Conservation (phyloP, 1,284 basidiomycete genomes). For the Leccinum subspadiceum region DNA sequence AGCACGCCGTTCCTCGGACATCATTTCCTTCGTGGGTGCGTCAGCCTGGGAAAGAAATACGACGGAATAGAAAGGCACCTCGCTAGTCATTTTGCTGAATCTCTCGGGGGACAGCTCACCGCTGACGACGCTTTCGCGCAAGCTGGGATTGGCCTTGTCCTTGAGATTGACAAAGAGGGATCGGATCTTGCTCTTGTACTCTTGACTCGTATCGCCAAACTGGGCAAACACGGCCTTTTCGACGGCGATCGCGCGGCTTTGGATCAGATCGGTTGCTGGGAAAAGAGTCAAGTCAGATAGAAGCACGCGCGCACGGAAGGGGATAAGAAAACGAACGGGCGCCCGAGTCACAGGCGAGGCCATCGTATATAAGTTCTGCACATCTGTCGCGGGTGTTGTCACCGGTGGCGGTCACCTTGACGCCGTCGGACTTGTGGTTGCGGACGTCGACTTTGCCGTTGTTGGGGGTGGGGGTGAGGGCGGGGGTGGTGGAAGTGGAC, state of each 20-base stretch:
- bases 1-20: constrained; percentile 86
- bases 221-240: constrained; percentile 57
- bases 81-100: constrained; percentile 81
- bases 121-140: constrained; percentile 82
- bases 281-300: constrained; percentile 4
- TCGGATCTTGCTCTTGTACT: constrained; percentile 82
- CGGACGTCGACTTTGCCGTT: constrained; percentile 47
- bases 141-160: constrained; percentile 89
- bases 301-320: not conserved
- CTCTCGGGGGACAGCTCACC: constrained; percentile 72
- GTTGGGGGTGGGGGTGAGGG: constrained; percentile 43
- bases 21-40: constrained; percentile 75
- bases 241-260: constrained; percentile 55
- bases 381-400: constrained; percentile 87
- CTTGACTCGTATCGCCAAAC: constrained; percentile 43
- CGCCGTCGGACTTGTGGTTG: constrained; percentile 66
- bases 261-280: constrained; percentile 62
- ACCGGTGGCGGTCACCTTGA: constrained; percentile 55
- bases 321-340: constrained; percentile 52
- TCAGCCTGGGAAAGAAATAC: not conserved
- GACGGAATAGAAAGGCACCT: constrained; percentile 45
- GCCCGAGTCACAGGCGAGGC: constrained; percentile 80
- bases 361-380: constrained; percentile 88
- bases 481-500: constrained; percentile 15
- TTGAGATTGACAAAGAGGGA: constrained; percentile 91